phyloP scores from a whole-genome alignment of 176 grass and related monocot genomes.

The Aechmea fasciata region DNA sequence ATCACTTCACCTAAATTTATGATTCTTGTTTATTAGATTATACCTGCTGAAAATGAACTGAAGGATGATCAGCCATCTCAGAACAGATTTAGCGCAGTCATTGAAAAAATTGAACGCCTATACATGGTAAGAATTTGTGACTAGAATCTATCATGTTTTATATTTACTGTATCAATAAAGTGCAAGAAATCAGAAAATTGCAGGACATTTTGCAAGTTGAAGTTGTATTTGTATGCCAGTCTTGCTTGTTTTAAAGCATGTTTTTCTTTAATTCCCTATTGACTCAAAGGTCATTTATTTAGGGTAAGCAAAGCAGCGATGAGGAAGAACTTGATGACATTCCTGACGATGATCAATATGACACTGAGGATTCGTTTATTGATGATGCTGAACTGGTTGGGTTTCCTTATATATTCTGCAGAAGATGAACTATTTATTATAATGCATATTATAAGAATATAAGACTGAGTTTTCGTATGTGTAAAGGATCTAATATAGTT shows the following conservation, averaged over 20 bases:
- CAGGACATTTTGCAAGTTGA: too few species aligned
- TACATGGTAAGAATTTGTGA: slow-evolving; percentile 59
- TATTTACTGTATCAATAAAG: slow-evolving; percentile 9
- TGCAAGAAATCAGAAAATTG: neutral
- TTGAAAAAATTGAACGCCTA: slow-evolving; percentile 97
- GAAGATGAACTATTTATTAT: neutral
- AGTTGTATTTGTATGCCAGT: too few species aligned
- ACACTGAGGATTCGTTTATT: slow-evolving; percentile 99
- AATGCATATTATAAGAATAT: neutral
- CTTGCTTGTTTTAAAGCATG: too few species aligned
- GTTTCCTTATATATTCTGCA: slow-evolving; percentile 8
- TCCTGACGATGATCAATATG: slow-evolving; percentile 97
- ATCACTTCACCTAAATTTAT: neutral
- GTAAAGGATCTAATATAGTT: too few species aligned
- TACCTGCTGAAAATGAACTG: slow-evolving; percentile 51
- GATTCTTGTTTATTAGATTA: slow-evolving; percentile 20
- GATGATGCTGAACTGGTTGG: slow-evolving; percentile 93
- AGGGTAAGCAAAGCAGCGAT: slow-evolving; percentile 98
- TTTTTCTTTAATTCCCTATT: too few species aligned
- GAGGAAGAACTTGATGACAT: slow-evolving; percentile 89
- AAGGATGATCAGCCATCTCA: slow-evolving; percentile 52
- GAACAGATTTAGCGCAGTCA: slow-evolving; percentile 90
- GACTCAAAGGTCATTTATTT: neutral
- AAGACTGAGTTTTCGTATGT: too few species aligned
- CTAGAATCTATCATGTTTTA: neutral